Evolutionary conservation across 768 basidiomycete species (phyloP).

Genomic region (Tylopilus felleus): DNA sequence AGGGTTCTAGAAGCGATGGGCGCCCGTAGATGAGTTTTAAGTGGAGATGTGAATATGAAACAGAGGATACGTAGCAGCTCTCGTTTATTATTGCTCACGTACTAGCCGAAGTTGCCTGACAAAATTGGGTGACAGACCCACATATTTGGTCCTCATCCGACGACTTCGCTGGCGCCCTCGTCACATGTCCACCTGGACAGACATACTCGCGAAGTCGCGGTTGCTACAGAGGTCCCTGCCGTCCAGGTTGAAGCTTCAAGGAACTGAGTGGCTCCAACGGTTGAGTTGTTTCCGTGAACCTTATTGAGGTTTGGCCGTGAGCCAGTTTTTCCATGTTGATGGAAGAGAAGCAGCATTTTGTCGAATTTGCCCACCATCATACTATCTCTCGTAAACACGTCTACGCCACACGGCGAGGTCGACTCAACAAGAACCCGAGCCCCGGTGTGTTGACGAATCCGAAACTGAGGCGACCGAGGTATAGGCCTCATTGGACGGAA

Average conservation of each 20-base stretch:
- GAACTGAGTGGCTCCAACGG: neutral
- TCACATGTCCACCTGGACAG: neutral
- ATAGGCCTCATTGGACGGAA: neutral
- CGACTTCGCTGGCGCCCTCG: neutral
- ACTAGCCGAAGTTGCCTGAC: conserved; percentile 23
- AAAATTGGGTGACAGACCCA: conserved; percentile 15
- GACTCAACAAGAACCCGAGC: neutral
- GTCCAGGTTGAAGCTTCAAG: neutral
- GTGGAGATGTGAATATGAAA: conserved; percentile 15
- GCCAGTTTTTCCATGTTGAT: conserved; percentile 1
- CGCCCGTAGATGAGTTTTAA: conserved; percentile 16
- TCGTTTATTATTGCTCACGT: conserved; percentile 12
- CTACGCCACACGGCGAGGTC: conserved; percentile 21
- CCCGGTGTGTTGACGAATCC: no score
- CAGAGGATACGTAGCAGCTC: neutral
- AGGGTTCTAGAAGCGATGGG: conserved; percentile 2
- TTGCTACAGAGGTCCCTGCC: neutral
- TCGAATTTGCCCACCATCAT: conserved; percentile 5
- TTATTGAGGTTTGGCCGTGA: conserved; percentile 19
- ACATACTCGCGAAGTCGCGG: neutral
- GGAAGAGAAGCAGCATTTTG: conserved; percentile 13
- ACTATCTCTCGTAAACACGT: conserved; percentile 10
- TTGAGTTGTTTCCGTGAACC: neutral
- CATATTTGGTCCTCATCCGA: neutral
- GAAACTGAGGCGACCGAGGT: no score